These are phyloP conservation scores for Albifimbria verrucaria DNA, from an alignment of 2,329 filamentous ascomycete species.

Conservation along the genomic window DNA sequence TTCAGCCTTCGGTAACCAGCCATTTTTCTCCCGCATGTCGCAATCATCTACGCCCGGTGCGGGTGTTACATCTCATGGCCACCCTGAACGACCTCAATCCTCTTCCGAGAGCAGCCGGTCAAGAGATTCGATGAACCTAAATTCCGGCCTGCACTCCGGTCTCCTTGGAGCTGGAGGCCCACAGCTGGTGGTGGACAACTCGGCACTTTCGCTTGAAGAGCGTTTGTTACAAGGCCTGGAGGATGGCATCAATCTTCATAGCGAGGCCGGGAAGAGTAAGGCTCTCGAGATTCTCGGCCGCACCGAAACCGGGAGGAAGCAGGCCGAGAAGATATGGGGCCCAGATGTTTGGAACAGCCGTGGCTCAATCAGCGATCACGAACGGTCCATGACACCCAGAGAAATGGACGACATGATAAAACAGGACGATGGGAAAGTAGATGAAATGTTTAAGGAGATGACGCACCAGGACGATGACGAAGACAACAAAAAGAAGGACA, in stretches of 20 bases:
- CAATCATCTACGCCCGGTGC: conserved; percentile 11
- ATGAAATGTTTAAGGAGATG: conserved; percentile 55
- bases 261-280: conserved; percentile 44
- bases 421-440: conserved; percentile 44
- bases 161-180: conserved; percentile 41
- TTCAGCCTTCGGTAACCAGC: conserved; percentile 19
- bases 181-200: conserved; percentile 36
- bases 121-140: conserved; percentile 37
- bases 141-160: conserved; percentile 37
- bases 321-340: conserved; percentile 50
- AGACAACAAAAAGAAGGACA: conserved; percentile 33
- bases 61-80: conserved; percentile 22
- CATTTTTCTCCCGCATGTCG: conserved; percentile 19
- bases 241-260: conserved; percentile 41
- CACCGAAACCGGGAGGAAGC: conserved; percentile 46
- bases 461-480: conserved; percentile 52
- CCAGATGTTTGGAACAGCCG: conserved; percentile 41
- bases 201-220: conserved; percentile 45
- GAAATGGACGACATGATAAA: conserved; percentile 28
- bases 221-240: conserved; percentile 46
- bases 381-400: conserved; percentile 21
- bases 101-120: conserved; percentile 21
- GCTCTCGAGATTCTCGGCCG: conserved; percentile 50
- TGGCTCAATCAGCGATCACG: conserved; percentile 23
- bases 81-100: conserved; percentile 22